phyloP scores from a whole-genome alignment of 2,329 filamentous ascomycete genomes.

The Claviceps cyperi region DNA sequence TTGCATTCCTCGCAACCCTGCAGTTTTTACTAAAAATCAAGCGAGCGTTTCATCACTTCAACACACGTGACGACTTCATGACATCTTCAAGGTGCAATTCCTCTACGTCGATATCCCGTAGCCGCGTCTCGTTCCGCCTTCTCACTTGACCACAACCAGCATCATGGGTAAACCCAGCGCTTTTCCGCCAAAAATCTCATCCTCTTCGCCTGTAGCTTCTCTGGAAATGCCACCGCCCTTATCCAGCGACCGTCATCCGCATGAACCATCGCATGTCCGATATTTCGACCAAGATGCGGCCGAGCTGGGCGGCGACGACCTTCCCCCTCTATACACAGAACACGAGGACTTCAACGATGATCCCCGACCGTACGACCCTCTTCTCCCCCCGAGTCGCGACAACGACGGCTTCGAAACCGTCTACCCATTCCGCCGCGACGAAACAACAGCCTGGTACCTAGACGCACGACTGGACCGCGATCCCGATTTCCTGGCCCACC shows the following conservation, averaged over 20 bases:
- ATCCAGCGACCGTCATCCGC: slow-evolving; percentile 2
- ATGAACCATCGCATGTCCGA: slow-evolving; percentile 9
- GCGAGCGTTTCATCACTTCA: neutral
- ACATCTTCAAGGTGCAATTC: neutral
- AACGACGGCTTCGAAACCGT: slow-evolving; percentile 8
- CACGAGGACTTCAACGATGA: slow-evolving; percentile 14
- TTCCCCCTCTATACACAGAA: slow-evolving; percentile 31
- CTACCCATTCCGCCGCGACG: slow-evolving; percentile 17
- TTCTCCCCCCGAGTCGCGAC: slow-evolving; percentile 10
- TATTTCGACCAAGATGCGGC: slow-evolving; percentile 24
- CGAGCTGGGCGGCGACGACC: slow-evolving; percentile 23
- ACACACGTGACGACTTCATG: neutral
- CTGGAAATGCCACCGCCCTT: slow-evolving; percentile 12
- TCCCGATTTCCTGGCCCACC: slow-evolving; percentile 25
- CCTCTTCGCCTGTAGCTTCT: slow-evolving; percentile 14
- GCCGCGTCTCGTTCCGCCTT: neutral
- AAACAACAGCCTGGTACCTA: slow-evolving; percentile 25
- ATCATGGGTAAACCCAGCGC: slow-evolving; percentile 15
- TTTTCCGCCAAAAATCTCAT: slow-evolving; percentile 6
- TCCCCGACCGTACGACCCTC: slow-evolving; percentile 11
- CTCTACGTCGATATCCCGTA: neutral
- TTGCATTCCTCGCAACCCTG: no score
- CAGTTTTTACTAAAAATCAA: neutral
- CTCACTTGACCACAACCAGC: neutral
- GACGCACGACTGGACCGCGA: slow-evolving; percentile 30